Percentiles rank a stretch among this genome's conserved stretches.
phyloP scores from a whole-genome alignment of 1,139 yeast genomes.

The Citeromyces hawaiiensis region DNA sequence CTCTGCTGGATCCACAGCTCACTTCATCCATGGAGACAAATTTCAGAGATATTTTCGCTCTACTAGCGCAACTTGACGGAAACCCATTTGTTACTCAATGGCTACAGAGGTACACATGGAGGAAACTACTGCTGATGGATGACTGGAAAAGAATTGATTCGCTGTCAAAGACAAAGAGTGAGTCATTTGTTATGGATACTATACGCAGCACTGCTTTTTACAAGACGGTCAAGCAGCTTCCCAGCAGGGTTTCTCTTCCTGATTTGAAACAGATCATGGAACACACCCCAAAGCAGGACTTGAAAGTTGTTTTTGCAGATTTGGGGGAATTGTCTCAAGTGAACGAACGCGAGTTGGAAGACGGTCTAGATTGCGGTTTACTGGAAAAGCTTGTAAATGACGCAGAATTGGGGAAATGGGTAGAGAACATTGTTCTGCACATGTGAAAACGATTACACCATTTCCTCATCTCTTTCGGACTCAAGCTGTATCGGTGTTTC shows the following conservation, averaged over 20 bases:
- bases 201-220: conserved; percentile 26
- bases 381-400: neutral
- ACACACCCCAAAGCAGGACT: too few species aligned
- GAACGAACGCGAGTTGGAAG: neutral
- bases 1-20: conserved; percentile 25
- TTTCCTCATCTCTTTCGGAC: conserved; percentile 6
- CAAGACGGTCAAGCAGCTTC: conserved; percentile 5
- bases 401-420: neutral
- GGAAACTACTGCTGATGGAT: conserved; percentile 46
- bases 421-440: neutral
- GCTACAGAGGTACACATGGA: conserved; percentile 38
- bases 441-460: neutral
- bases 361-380: neutral
- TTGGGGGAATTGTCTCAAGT: too few species aligned
- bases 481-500: too few species aligned
- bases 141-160: conserved; percentile 37
- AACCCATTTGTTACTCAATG: conserved; percentile 6
- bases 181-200: conserved; percentile 26
- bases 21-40: conserved; percentile 18
- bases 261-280: neutral
- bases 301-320: too few species aligned
- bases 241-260: neutral
- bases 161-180: conserved; percentile 24
- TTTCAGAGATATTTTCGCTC: conserved; percentile 27
- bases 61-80: conserved; percentile 20